A percentile compares a stretch with the other conserved stretches of the same genome.
These are phyloP conservation scores for Chlamydomonas sp. DNA, from an alignment of 139 green algal species.

Conservation along the genomic window DNA sequence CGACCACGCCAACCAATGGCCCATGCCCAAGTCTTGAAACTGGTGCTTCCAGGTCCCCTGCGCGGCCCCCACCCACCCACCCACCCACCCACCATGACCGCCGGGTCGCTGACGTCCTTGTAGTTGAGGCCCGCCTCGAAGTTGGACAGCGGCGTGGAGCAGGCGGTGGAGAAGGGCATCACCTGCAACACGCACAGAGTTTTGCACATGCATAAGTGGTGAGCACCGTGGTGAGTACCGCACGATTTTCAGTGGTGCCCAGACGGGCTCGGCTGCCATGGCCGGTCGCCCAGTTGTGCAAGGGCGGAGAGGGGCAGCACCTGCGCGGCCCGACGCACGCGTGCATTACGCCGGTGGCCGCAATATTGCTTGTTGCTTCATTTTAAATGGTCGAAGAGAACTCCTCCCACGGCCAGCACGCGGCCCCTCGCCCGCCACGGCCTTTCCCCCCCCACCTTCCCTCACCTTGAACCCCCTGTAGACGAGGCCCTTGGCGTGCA, in stretches of 20 bases:
- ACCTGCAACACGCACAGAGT: constrained; percentile 68
- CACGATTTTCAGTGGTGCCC: no score
- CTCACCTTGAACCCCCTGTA: constrained; percentile 98
- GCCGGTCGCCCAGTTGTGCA: no score
- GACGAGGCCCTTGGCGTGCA: constrained; percentile 95
- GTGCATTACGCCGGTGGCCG: no score
- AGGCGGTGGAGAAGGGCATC: constrained; percentile 98
- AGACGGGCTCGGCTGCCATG: no score
- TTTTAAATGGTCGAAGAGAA: no score
- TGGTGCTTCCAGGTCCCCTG: neutral
- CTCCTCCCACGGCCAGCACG: neutral
- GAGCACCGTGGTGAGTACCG: no score
- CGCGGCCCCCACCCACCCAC: neutral
- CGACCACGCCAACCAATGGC: no score
- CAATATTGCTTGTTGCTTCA: no score
- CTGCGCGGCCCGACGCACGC: no score
- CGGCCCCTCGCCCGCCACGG: neutral
- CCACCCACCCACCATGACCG: constrained; percentile 58
- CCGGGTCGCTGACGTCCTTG: constrained; percentile 83
- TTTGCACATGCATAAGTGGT: no score
- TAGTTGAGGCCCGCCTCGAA: constrained; percentile 99
- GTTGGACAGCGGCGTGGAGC: constrained; percentile 95
- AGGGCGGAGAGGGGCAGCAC: no score
- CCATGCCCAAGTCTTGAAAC: neutral
- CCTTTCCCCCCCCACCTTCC: neutral